Evolutionary conservation across 352 stramenopile species (phyloP).

Genomic region (Pythium diclinum): DNA sequence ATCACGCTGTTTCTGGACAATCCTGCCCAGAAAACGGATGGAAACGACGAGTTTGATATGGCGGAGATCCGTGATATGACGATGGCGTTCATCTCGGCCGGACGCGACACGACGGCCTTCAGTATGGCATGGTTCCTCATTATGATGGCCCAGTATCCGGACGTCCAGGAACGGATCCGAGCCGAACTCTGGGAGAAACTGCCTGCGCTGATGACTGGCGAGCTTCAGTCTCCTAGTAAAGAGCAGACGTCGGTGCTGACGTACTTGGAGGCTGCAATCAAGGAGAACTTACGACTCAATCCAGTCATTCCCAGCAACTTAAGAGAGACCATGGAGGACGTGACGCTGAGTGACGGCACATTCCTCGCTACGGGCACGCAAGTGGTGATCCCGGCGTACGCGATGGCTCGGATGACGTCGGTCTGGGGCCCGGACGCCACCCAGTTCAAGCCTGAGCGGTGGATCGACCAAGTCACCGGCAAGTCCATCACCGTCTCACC

Average conservation of each 20-base stretch:
- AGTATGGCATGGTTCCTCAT: constrained; percentile 72
- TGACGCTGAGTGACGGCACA: constrained; percentile 57
- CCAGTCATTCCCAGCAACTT: constrained; percentile 50
- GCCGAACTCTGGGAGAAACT: constrained; percentile 41
- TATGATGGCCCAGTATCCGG: constrained; percentile 59
- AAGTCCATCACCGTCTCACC: constrained; percentile 38
- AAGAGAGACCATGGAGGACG: constrained; percentile 41
- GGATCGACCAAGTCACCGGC: constrained; percentile 40
- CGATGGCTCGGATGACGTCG: constrained; percentile 42
- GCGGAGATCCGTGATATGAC: constrained; percentile 64
- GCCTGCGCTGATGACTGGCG: constrained; percentile 28
- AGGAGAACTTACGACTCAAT: constrained; percentile 63
- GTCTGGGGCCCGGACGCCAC: constrained; percentile 60
- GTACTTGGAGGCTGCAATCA: constrained; percentile 62
- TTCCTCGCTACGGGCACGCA: constrained; percentile 44
- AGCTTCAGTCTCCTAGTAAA: constrained; percentile 27
- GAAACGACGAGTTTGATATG: neutral
- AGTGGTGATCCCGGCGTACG: constrained; percentile 51
- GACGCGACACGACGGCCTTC: constrained; percentile 68
- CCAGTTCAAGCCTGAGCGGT: constrained; percentile 64
- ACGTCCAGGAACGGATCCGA: constrained; percentile 44
- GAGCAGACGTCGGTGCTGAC: constrained; percentile 50
- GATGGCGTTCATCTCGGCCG: constrained; percentile 69
- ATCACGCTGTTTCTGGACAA: constrained; percentile 16
- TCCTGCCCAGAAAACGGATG: neutral